phyloP scores from a whole-genome alignment of 2,329 filamentous ascomycete species.

The Diaporthe sp. region DNA sequence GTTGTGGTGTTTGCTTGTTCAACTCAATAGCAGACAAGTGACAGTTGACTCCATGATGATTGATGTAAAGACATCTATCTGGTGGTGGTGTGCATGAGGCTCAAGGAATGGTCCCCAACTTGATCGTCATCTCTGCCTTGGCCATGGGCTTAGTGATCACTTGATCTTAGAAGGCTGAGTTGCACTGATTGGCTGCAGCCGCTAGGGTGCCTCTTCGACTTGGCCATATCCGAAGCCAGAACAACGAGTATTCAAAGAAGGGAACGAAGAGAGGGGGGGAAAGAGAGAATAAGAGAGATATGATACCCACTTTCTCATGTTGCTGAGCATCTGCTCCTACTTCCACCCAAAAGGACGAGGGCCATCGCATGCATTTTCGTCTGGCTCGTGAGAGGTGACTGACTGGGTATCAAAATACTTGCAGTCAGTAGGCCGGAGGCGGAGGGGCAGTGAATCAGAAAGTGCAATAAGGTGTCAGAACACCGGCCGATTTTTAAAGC shows the following conservation, averaged over 20 bases:
- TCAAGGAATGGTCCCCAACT: background rate
- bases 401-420: conserved; percentile 3
- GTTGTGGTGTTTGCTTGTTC: background rate
- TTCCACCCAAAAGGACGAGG: background rate
- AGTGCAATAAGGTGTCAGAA: background rate
- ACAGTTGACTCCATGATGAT: background rate
- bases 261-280: background rate
- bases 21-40: background rate
- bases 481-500: conserved; percentile 21
- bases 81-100: background rate
- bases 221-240: background rate
- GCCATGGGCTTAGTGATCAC: conserved; percentile 30
- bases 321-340: background rate
- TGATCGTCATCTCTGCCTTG: conserved; percentile 1
- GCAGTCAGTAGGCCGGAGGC: background rate
- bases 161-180: conserved; percentile 2
- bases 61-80: background rate
- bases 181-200: conserved; percentile 34
- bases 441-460: background rate
- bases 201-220: background rate
- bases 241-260: background rate
- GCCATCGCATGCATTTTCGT: background rate
- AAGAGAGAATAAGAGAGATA: background rate
- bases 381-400: background rate
- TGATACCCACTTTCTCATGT: background rate